These are phyloP conservation scores for Paecilomyces formosus DNA, from an alignment of 2,329 filamentous ascomycete species.

Conservation along the genomic window DNA sequence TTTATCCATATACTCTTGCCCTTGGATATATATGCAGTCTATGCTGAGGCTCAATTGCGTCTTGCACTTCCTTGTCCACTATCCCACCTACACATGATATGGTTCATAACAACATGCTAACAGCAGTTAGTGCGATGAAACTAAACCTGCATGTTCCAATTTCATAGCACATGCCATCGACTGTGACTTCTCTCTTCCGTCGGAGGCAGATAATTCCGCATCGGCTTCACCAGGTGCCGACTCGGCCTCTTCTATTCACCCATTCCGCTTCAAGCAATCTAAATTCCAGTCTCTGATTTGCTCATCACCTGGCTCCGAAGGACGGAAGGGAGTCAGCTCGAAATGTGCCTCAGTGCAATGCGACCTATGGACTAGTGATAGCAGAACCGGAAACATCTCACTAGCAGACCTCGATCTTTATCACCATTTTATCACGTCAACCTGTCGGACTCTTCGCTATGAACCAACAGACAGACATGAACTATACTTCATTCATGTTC, in stretches of 20 bases:
- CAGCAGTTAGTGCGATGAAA: background rate
- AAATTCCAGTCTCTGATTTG: background rate
- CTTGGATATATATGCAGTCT: background rate
- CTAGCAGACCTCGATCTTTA: conserved; percentile 23
- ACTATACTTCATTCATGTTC: conserved; percentile 23
- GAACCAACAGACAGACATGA: conserved; percentile 4
- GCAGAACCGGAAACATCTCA: conserved; percentile 12
- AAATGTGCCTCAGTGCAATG: conserved; percentile 19
- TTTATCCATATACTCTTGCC: background rate
- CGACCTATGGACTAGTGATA: conserved; percentile 6
- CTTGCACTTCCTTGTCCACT: background rate
- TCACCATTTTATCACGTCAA: conserved; percentile 21
- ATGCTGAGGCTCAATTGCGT: background rate
- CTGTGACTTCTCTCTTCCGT: background rate
- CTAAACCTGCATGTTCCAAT: background rate
- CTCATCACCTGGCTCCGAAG: background rate
- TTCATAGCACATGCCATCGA: background rate
- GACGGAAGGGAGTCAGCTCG: conserved; percentile 16
- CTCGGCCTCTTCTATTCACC: background rate
- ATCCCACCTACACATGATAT: background rate
- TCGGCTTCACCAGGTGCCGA: background rate
- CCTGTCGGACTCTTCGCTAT: conserved; percentile 15
- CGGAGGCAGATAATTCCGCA: background rate
- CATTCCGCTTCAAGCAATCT: background rate
- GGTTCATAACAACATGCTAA: background rate